Conservation (phyloP, 352 stramenopile genomes). For the Phytophthora citricola region DNA sequence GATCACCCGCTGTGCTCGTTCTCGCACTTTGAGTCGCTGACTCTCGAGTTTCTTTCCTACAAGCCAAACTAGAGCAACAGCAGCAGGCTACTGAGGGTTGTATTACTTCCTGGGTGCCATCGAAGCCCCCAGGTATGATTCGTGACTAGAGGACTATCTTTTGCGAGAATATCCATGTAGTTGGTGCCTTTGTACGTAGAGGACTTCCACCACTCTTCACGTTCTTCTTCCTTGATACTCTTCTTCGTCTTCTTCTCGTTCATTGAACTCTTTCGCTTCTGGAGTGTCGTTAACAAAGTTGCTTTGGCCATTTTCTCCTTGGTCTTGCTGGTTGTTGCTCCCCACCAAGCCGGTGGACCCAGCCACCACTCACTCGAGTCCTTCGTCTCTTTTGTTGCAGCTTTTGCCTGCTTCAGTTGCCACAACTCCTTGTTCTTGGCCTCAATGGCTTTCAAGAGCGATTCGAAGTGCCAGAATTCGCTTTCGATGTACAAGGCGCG, state of each 20-base stretch:
- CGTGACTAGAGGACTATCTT: slow-evolving; percentile 40
- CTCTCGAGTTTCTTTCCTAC: slow-evolving; percentile 56
- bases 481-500: slow-evolving; percentile 77
- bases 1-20: slow-evolving; percentile 67
- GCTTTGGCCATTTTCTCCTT: slow-evolving; percentile 36
- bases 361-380: slow-evolving; percentile 64
- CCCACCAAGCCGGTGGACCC: slow-evolving; percentile 76
- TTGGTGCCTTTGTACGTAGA: slow-evolving; percentile 79
- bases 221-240: slow-evolving; percentile 11
- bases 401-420: slow-evolving; percentile 44
- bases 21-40: slow-evolving; percentile 63
- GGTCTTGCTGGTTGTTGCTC: slow-evolving; percentile 17
- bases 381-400: slow-evolving; percentile 15
- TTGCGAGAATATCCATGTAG: slow-evolving; percentile 51
- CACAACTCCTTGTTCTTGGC: slow-evolving; percentile 71
- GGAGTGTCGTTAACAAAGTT: slow-evolving; percentile 27
- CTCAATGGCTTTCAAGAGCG: slow-evolving; percentile 79
- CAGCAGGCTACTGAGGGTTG: neutral
- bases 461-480: slow-evolving; percentile 87
- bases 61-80: slow-evolving; percentile 10
- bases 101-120: slow-evolving; percentile 32
- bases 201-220: slow-evolving; percentile 68
- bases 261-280: slow-evolving; percentile 28
- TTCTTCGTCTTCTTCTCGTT: slow-evolving; percentile 2
- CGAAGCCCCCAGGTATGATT: slow-evolving; percentile 53